A percentile compares a stretch with the other conserved stretches of the same genome.
phyloP scores from a whole-genome alignment of 345 rosid genomes.

The Salix viminalis region DNA sequence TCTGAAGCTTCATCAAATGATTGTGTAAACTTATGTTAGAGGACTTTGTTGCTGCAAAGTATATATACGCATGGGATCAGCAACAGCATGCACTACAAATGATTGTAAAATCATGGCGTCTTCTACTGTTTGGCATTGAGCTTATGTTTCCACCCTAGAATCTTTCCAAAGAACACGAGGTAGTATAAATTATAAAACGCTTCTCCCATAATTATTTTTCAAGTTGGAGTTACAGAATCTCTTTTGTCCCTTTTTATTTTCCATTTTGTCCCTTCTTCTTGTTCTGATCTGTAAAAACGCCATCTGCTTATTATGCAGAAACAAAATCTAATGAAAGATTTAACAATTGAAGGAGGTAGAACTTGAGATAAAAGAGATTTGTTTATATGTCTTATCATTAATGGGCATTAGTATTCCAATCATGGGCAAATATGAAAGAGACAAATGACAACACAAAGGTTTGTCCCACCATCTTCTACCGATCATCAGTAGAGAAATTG shows the following conservation, averaged over 20 bases:
- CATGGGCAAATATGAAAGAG: not conserved
- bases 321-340: no score
- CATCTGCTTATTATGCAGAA: not conserved
- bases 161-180: not conserved
- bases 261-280: not conserved
- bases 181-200: not conserved
- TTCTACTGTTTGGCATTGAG: not conserved
- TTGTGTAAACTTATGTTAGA: not conserved
- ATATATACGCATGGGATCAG: not conserved
- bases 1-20: not conserved
- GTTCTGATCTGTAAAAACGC: not conserved
- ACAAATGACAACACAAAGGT: conserved; percentile 5
- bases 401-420: not conserved
- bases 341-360: no score
- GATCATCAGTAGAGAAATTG: not conserved
- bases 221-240: not conserved
- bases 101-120: conserved; percentile 5
- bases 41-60: not conserved
- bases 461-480: not conserved
- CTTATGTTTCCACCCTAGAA: not conserved
- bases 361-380: not conserved
- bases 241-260: not conserved
- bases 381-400: not conserved
- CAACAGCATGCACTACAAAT: conserved; percentile 1
- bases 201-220: not conserved